Evolutionary conservation across 495 filamentous ascomycete species (phyloP), one percentile per base, ranked within the genome.

Genomic region (Penicillium crystallinum): DNA sequence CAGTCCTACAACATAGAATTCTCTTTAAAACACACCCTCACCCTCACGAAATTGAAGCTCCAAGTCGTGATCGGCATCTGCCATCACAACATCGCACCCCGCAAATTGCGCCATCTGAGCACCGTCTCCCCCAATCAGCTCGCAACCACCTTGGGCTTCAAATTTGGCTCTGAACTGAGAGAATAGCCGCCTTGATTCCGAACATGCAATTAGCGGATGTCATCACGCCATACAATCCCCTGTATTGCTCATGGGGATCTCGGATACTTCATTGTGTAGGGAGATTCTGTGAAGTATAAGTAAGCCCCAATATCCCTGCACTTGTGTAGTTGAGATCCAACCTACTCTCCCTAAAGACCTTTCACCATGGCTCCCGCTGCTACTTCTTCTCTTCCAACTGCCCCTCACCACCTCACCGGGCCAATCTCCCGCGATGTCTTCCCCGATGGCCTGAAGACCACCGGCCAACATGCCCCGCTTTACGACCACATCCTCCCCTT

Each of bases 391-490:
- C 53, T 57, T 23, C 57, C 66, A 19, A 62, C 60, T 1, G 58
- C 64, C n/a, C 62, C 66, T n/a, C 70, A 73, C 46, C 53, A 64
- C 23, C 56, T 70, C 11, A 38, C 39, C n/a, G 51, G 52, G 36
- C 36, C 56, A 35, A 54, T 65, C 23, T 63, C 70, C 15, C 48
- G 59, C 27, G 66, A 71, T 17, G 33, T 61, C 56, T 80, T 79
- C 52, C 77, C 77, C 17, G 75, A 78, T 55, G 74, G 76, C 7
- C 59, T 78, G 45, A 77, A 80, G 59, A 90, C 87, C 5, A 87
- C 83, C 2, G 89, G 89, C 29, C 89, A 93, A 66, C 85, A 89
- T 54, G 75, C 79, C 4, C 89, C 89, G 1, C 65, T 87, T 6
- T 86, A 85, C 62, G 72, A 82, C 29, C 63, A 75, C 17, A 66